Percentiles rank a stretch among this genome's conserved stretches.
Conservation (phyloP, 768 basidiomycete species). For the Rhodocollybia butyracea region DNA sequence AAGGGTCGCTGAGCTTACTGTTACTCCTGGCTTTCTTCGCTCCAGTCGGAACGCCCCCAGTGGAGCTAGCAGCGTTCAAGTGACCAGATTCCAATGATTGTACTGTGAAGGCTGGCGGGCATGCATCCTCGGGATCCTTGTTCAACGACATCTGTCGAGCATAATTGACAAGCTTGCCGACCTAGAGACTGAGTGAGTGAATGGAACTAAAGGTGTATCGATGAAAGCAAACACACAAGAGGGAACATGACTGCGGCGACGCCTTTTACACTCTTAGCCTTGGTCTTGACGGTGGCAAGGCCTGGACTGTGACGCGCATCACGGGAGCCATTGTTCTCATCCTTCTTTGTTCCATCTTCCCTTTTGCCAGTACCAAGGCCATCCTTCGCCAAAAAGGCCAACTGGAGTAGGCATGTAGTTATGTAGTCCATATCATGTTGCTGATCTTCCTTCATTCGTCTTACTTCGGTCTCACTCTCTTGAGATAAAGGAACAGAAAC, state of each 20-base stretch:
- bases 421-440: constrained; percentile 56
- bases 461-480: neutral
- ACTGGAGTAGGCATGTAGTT: constrained; percentile 54
- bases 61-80: neutral
- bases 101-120: neutral
- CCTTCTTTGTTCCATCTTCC: constrained; percentile 12
- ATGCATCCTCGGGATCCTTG: constrained; percentile 53
- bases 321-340: neutral
- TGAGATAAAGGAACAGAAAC: neutral
- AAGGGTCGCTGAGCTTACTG: constrained; percentile 4
- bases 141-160: constrained; percentile 64
- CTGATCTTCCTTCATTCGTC: constrained; percentile 18
- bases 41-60: neutral
- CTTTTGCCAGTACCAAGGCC: constrained; percentile 36
- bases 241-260: constrained; percentile 30
- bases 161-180: constrained; percentile 67
- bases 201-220: neutral
- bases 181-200: constrained; percentile 27
- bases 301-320: neutral
- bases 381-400: constrained; percentile 51
- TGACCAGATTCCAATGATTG: neutral
- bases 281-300: neutral
- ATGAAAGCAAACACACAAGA: constrained; percentile 29
- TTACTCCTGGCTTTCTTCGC: constrained; percentile 7
- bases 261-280: neutral